Conservation (phyloP, 1,284 basidiomycete species). For the Ustilago trichophora region DNA sequence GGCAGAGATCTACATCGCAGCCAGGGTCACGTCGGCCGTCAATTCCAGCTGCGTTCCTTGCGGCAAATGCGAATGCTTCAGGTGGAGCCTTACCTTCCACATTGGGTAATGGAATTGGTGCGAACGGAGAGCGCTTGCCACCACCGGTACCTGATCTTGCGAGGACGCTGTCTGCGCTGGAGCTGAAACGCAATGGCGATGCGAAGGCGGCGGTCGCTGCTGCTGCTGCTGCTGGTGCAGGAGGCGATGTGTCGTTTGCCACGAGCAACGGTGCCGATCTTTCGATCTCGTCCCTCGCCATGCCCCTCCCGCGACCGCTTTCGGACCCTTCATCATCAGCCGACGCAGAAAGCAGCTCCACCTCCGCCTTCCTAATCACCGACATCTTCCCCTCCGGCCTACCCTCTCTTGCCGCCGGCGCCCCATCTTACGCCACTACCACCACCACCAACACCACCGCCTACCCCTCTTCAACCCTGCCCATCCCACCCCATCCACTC, state of each 20-base stretch:
- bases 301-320: slow-evolving; percentile 25
- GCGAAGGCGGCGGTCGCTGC: background rate
- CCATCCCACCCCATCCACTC: slow-evolving; percentile 14
- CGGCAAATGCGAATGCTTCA: slow-evolving; percentile 12
- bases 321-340: no score
- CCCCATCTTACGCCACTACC: slow-evolving; percentile 40
- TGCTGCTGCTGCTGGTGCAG: background rate
- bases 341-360: no score
- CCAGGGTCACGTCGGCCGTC: slow-evolving; percentile 45
- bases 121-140: slow-evolving; percentile 4
- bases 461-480: background rate
- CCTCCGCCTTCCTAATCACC: slow-evolving; percentile 17
- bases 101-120: background rate
- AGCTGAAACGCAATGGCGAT: slow-evolving; percentile 10
- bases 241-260: background rate
- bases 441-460: background rate
- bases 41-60: slow-evolving; percentile 47
- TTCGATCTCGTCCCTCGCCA: slow-evolving; percentile 5
- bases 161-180: slow-evolving; percentile 42
- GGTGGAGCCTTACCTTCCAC: background rate
- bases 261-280: slow-evolving; percentile 2
- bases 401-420: slow-evolving; percentile 44
- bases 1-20: slow-evolving; percentile 52
- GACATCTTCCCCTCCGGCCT: slow-evolving; percentile 55
- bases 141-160: slow-evolving; percentile 52